These are phyloP conservation scores for Tricholoma saponaceum DNA, from an alignment of 768 basidiomycete species.

Conservation along the genomic window DNA sequence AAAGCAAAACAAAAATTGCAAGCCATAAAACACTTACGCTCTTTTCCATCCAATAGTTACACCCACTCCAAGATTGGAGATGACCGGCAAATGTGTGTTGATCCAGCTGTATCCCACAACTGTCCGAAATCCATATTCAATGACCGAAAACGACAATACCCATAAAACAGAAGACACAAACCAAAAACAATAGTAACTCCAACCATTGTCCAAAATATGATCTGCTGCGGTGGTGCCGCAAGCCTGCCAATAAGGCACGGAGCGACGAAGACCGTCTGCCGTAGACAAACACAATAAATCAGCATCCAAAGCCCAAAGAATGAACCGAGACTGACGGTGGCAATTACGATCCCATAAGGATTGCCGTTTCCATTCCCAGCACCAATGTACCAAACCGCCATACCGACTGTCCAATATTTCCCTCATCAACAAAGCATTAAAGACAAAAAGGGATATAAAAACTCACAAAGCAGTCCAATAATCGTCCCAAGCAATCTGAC, in stretches of 20 bases:
- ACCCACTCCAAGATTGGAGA: slow-evolving; percentile 32
- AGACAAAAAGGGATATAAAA: background rate
- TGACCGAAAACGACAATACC: too few species aligned
- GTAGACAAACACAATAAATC: background rate
- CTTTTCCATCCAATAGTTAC: slow-evolving; percentile 37
- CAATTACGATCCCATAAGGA: slow-evolving; percentile 37
- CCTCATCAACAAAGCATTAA: background rate
- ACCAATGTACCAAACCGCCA: slow-evolving; percentile 42
- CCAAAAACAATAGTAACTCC: slow-evolving; percentile 37
- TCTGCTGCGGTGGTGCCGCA: slow-evolving; percentile 27
- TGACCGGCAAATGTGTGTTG: slow-evolving; percentile 25
- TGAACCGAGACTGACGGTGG: slow-evolving; percentile 25
- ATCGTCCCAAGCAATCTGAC: slow-evolving; percentile 30
- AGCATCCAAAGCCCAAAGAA: background rate
- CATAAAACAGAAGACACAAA: slow-evolving; percentile 7
- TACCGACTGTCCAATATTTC: slow-evolving; percentile 23
- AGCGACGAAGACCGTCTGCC: slow-evolving; percentile 29
- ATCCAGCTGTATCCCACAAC: slow-evolving; percentile 43
- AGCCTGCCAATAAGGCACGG: slow-evolving; percentile 34
- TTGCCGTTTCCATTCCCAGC: slow-evolving; percentile 34
- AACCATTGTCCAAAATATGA: slow-evolving; percentile 35
- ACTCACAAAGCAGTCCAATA: slow-evolving; percentile 31
- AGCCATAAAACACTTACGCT: slow-evolving; percentile 25
- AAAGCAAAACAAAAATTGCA: background rate
- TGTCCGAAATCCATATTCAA: slow-evolving; percentile 5